Base-by-base conservation (phyloP, 2,329 filamentous ascomycete species). In the Talaromyces verruculosus region DNA sequence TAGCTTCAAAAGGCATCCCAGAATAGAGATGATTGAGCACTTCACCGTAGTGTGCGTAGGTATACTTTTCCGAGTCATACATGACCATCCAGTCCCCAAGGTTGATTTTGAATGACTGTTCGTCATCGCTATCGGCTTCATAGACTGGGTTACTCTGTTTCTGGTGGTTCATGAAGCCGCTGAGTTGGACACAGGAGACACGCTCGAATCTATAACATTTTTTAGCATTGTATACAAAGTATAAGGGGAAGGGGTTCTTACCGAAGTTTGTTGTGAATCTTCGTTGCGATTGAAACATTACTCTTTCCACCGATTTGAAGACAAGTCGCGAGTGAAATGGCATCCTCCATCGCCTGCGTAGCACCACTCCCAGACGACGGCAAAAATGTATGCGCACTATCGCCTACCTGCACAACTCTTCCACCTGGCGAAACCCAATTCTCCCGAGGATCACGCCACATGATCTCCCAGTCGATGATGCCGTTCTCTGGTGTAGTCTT, bases 321-420 rank as follows among this genome's bases (percentile, higher is more conserved):
- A 41, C 79, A 83, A 0, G 79, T 76, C 4, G 81, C 82, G 5
- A 84, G 69, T 2, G 80, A 80, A 1, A 82, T 79, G 3, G 80
- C 83, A 71, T 84, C 83, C 71, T 84, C 82, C 72, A 84, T 81
- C 0, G 81, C 80, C 70, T 83, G 81, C 17, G 79, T 81, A 0
- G 80, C 83, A 8, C 83, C 82, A 68, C 83, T 80, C 17, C 81
- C 80, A 6, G 78, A 80, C 1, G 81, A 82, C 0, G 83, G 83
- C 5, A 84, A 75, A 70, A 84, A 82, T 1, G 82, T 79, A 69
- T 85, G 83, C 10, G 83, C 83, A 1, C 82, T 78, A 69, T 85
- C 83, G 7, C 83, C 83, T 33, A 85, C 79, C 3, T 84, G 72
- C 22, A 82, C 76, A 58, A 83, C 80, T 10, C 81, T 75, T 17